These are phyloP conservation scores for Entophlyctis luteolus DNA, from an alignment of 192 early-diverging fungal genomes.

Conservation along the genomic window DNA sequence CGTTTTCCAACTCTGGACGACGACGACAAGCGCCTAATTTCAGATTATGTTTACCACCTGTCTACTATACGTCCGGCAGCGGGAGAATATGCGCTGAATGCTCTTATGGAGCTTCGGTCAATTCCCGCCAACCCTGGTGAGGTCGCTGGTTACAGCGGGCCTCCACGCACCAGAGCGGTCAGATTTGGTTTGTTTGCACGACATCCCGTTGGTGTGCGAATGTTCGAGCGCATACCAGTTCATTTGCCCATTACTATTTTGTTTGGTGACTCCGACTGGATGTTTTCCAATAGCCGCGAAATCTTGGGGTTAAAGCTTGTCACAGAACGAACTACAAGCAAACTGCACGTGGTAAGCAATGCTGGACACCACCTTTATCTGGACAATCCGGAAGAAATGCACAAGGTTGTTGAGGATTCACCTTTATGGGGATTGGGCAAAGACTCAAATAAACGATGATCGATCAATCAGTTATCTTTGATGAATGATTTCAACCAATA, in stretches of 20 bases:
- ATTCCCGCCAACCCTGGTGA: not conserved
- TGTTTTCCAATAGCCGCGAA: slow-evolving; percentile 10
- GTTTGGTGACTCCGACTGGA: slow-evolving; percentile 22
- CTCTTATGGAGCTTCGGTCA: slow-evolving; percentile 18
- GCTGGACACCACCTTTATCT: slow-evolving; percentile 23
- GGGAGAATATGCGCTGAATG: slow-evolving; percentile 24
- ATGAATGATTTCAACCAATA: too few relatives aligned
- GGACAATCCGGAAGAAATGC: slow-evolving; percentile 16
- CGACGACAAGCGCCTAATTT: slow-evolving; percentile 12
- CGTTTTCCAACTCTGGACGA: slow-evolving; percentile 19
- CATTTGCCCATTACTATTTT: slow-evolving; percentile 10
- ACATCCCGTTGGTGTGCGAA: slow-evolving; percentile 7
- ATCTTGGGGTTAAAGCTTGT: slow-evolving; percentile 12
- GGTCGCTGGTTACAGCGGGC: not conserved
- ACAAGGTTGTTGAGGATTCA: not conserved
- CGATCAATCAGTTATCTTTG: too few relatives aligned
- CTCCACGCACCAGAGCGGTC: too few relatives aligned
- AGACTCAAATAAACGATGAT: not conserved
- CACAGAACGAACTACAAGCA: not conserved
- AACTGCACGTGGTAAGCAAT: not conserved
- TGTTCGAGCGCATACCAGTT: not conserved
- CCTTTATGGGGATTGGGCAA: not conserved
- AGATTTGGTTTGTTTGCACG: slow-evolving; percentile 13
- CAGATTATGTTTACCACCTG: slow-evolving; percentile 18
- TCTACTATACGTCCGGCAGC: slow-evolving; percentile 17